Evolutionary conservation across 352 stramenopile species (phyloP).

Genomic region (Pythium periplocum): DNA sequence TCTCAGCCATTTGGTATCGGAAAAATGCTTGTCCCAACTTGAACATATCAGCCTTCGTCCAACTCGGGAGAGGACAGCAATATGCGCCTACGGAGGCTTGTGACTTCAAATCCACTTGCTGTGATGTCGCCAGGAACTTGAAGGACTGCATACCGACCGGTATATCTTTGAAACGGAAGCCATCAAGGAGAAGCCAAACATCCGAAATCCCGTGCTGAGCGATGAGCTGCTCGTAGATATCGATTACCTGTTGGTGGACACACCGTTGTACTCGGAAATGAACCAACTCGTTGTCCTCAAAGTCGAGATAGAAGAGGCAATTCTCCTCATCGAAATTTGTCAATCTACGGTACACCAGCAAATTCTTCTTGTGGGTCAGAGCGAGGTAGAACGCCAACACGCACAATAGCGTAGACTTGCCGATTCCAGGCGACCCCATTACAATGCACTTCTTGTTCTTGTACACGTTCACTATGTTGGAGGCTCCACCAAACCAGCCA

Average conservation of each 20-base stretch:
- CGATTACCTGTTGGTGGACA: background rate
- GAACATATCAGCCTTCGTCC: constrained; percentile 8
- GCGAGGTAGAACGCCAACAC: constrained; percentile 12
- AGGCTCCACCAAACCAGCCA: background rate
- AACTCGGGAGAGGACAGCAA: constrained; percentile 3
- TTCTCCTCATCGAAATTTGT: background rate
- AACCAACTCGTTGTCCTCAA: constrained; percentile 7
- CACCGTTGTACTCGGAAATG: constrained; percentile 3
- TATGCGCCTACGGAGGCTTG: background rate
- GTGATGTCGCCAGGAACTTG: constrained; percentile 2
- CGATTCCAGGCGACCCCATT: constrained; percentile 8
- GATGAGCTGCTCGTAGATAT: background rate
- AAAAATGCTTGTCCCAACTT: background rate
- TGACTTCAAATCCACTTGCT: constrained; percentile 5
- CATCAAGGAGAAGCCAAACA: constrained; percentile 18
- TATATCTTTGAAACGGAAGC: constrained; percentile 6
- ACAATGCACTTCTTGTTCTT: constrained; percentile 5
- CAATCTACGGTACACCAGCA: too few species aligned
- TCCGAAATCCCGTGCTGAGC: background rate
- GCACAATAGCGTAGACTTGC: constrained; percentile 13
- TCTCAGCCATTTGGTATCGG: background rate
- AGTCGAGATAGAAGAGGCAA: constrained; percentile 16
- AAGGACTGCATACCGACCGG: background rate
- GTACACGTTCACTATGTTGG: background rate
- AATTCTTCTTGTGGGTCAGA: constrained; percentile 12